Base-by-base conservation (phyloP, 371 early-diverging fungal genomes). In the Saksenaea oblongispora region DNA sequence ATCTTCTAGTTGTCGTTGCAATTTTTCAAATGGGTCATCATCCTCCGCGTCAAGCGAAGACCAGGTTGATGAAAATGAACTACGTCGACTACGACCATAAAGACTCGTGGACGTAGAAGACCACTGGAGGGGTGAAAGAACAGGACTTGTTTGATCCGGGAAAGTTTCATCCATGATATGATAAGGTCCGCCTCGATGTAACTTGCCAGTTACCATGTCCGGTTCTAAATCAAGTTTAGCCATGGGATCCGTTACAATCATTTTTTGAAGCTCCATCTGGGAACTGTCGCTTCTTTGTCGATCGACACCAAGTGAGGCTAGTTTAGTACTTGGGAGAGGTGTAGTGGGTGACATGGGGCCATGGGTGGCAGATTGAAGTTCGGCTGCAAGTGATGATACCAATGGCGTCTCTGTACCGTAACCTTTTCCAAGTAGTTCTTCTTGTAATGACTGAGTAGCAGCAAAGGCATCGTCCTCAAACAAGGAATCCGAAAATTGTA, bases 331-430 rank as follows among this genome's bases (percentile, higher is more conserved):
- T 36, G 39, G 34, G 24, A 27, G 60, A 56, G 61, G 59, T 37
- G 67, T 68, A 44, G 68, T 62, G 4, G 70, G 59, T 27, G 63
- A 44, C 22, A 60, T 63, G 22, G 73, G 69, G n/a, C 56, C 62
- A 44, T 61, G 58, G n/a, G 72, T 72, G 34, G 81, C 81, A 7
- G 81, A 80, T 58, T 80, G 74, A 10, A 80, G 69, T 64, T 80
- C 81, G n/a, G 81, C 81, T 18, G 81, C 81, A 31, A 80, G 61
- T 47, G 81, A 80, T 31, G 81, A 78, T 8, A 78, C 78, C 37
- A 80, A 55, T 27, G 75, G 80, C 18, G 70, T 65, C 36, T 66
- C 68, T 26, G 71, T 70, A 47, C 51, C 22, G 22, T 80, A 78
- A 0, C 81, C 78, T 66, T 77, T 74, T 9, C 78, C 81, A 34